Percentiles rank a stretch among this genome's conserved stretches.
Conservation (phyloP, 2,329 filamentous ascomycete genomes). For the Xylaria multiplex region DNA sequence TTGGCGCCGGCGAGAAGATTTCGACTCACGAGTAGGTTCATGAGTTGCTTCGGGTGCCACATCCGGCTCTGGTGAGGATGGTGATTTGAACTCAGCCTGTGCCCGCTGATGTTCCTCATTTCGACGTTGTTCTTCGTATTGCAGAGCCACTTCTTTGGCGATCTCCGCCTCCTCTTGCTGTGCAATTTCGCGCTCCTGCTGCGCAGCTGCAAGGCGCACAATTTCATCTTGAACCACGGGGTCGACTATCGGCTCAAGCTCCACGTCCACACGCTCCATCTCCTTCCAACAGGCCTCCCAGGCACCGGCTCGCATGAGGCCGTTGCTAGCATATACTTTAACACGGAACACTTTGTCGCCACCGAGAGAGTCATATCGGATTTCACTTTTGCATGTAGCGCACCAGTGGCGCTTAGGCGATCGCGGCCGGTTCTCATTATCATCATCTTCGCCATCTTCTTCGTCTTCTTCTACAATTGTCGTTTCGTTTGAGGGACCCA, state of each 20-base stretch:
- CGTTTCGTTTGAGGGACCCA: conserved; percentile 67
- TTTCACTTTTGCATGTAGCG: conserved; percentile 64
- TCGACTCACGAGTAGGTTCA: conserved; percentile 41
- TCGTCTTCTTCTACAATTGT: conserved; percentile 54
- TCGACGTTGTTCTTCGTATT: conserved; percentile 50
- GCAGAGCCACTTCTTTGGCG: conserved; percentile 48
- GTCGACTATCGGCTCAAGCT: conserved; percentile 80
- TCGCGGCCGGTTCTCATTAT: conserved; percentile 50
- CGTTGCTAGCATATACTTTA: conserved; percentile 94
- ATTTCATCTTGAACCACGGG: conserved; percentile 68
- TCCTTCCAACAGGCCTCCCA: conserved; percentile 96
- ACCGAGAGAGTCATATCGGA: conserved; percentile 64
- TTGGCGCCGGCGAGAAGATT: conserved; percentile 47
- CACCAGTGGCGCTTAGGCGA: conserved; percentile 63
- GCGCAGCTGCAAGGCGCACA: conserved; percentile 61
- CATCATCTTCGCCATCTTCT: conserved; percentile 58
- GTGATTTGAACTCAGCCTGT: conserved; percentile 12
- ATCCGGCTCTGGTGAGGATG: conserved; percentile 28
- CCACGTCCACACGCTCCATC: conserved; percentile 98
- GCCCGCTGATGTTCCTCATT: conserved; percentile 38
- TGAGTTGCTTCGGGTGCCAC: conserved; percentile 23
- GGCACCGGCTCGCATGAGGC: conserved; percentile 88
- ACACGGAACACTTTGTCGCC: conserved; percentile 73
- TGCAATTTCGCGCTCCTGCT: conserved; percentile 52
- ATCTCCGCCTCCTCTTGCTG: conserved; percentile 48